Base-by-base conservation (phyloP, 176 grass and related monocot genomes). In the Dactylis glomerata region DNA sequence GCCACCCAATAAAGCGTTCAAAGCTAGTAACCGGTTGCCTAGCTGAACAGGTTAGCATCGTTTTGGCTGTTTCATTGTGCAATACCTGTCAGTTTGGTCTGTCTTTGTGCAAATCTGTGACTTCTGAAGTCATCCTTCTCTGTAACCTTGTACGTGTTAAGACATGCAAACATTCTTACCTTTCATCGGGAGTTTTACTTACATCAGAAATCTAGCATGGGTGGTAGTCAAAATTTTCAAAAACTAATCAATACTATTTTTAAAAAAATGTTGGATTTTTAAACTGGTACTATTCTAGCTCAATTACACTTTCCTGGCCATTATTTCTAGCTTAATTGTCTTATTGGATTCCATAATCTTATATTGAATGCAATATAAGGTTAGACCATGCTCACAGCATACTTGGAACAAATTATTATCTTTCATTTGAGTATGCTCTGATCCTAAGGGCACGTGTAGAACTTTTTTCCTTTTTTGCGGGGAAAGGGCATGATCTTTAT, bases 31-130 rank as follows among this genome's bases (percentile, higher is more conserved):
- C n/a, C n/a, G n/a, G n/a, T n/a, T n/a, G n/a, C n/a, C n/a, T n/a
- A n/a, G 82, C 70, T 79, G 90, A 33, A 76, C 95, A 95, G 68
- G 92, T 95, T 78, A 89, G 79, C 58, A 77, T 30, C 41, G 41
- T 68, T 23, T 74, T 50, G 64, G 36, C 49, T 45, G 3, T 84
- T 51, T 71, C 32, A 44, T 82, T 86, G 3, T 68, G 31, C 55
- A 49, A 30, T 83, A 67, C 82, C 68, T 58, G 46, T 47, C 17
- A 78, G 19, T 55, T 56, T 54, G 46, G 19, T 55, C n/a, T 6
- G 27, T 80, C 2, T 26, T 81, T 85, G 31, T 57, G 40, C n/a
- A 27, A 70, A 37, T 85, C 46, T 68, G 24, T 68, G 8, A 68
- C 22, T 57, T 27, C 36, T 74, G 22, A 76, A 40, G 55, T 76